Evolutionary conservation across 208 protist genomes (phyloP), one percentile per base, ranked within the genome.

Genomic region (Kentomonas sorsogonicus): DNA sequence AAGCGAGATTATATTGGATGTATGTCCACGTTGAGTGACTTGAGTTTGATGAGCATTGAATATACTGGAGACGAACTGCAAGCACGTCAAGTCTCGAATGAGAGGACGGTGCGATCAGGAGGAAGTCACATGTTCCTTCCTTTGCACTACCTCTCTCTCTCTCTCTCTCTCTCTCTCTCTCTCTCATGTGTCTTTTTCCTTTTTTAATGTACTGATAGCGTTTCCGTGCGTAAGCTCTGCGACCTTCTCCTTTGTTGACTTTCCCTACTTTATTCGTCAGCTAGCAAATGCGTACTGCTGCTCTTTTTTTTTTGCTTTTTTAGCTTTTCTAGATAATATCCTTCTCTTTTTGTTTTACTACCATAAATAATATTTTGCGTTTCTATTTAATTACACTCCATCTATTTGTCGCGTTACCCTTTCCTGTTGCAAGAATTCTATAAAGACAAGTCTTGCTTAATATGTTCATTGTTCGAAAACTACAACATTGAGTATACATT

Each of bases 231-330:
- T n/a, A n/a, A n/a, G n/a, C n/a, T n/a, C n/a, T n/a, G n/a, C n/a
- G n/a, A n/a, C n/a, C n/a, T n/a, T n/a, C n/a, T n/a, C n/a, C n/a
- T n/a, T n/a, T n/a, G 25, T 45, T 45, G 18, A 16, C 40, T 0
- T 45, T 45, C 40, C 16, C 40, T 45, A 45, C 40, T 45, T 22
- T 45, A 11, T 15, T 22, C 40, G 4, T 22, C 40, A 26, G 18
- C 6, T 15, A 16, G 18, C 40, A n/a, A n/a, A 22, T 22, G 41
- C 5, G 41, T 22, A 20, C 6, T 11, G 3, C 20, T 9, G 18
- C 41, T 45, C 45, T 45, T 45, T 22, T 31, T 29, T 16, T 55
- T 30, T 46, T 11, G 43, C n/a, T 55, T 38, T 33, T 48, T 53
- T 53, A 30, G 25, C 36, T 38, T 48, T 30, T 36, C 9, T n/a